Evolutionary conservation across 2,329 filamentous ascomycete genomes (phyloP).

Genomic region (Ilyonectria destructans): DNA sequence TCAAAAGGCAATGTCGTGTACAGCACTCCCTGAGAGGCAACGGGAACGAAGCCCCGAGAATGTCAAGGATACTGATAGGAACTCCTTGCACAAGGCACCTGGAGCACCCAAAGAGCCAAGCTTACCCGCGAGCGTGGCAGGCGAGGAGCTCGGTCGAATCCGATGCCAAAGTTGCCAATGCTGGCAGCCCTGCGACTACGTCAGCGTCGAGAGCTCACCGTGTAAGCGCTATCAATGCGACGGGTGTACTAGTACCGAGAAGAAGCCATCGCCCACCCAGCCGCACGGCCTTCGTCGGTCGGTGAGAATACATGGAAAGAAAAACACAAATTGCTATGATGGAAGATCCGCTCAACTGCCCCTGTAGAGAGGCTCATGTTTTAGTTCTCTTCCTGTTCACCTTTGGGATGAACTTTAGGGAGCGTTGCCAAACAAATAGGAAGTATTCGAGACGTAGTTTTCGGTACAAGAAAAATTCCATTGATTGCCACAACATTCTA

Average conservation of each 20-base stretch:
- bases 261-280: neutral
- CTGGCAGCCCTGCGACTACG: neutral
- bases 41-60: neutral
- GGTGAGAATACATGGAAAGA: too few species aligned
- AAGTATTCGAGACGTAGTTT: too few species aligned
- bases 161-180: neutral
- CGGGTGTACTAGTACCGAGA: neutral
- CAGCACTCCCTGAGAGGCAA: slow-evolving; percentile 1
- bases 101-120: neutral
- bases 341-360: too few species aligned
- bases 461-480: too few species aligned
- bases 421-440: too few species aligned
- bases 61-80: neutral
- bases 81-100: neutral
- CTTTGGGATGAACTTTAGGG: too few species aligned
- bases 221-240: neutral
- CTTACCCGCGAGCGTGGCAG: neutral
- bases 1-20: slow-evolving; percentile 1
- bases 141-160: neutral
- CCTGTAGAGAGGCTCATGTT: too few species aligned
- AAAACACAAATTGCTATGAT: too few species aligned
- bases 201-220: neutral
- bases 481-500: too few species aligned
- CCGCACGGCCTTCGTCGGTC: too few species aligned
- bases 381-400: too few species aligned